A percentile compares a stretch with the other conserved stretches of the same genome.
These are phyloP conservation scores for Lentinus polychrous DNA, from an alignment of 1,284 basidiomycete genomes.

Conservation along the genomic window DNA sequence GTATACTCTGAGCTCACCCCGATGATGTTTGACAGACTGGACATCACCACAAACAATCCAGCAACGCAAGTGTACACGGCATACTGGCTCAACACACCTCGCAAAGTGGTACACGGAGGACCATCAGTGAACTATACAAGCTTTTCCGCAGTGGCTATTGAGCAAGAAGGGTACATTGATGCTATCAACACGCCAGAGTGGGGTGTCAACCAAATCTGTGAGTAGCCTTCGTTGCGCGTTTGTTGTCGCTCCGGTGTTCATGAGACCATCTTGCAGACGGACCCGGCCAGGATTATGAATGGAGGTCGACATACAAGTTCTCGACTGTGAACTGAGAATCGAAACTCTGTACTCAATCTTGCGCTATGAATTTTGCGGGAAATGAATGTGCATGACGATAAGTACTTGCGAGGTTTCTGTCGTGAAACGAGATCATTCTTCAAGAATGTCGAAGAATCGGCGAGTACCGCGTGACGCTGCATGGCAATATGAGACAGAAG, in stretches of 20 bases:
- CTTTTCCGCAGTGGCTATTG: conserved; percentile 46
- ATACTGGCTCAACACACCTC: conserved; percentile 36
- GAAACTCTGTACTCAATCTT: background rate
- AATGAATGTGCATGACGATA: too few relatives aligned
- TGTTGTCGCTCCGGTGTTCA: background rate
- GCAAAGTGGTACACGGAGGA: conserved; percentile 46
- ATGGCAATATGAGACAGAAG: too few relatives aligned
- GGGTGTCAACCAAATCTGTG: conserved; percentile 46
- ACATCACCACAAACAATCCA: conserved; percentile 45
- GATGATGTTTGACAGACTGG: conserved; percentile 28
- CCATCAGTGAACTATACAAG: conserved; percentile 35
- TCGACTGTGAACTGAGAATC: conserved; percentile 21
- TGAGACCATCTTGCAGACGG: conserved; percentile 25
- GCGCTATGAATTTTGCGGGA: too few relatives aligned
- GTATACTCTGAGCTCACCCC: background rate
- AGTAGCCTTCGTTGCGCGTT: conserved; percentile 17
- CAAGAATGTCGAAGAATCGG: too few relatives aligned
- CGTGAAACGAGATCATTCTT: too few relatives aligned
- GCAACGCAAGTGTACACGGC: conserved; percentile 43
- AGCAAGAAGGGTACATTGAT: conserved; percentile 49
- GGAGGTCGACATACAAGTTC: conserved; percentile 40
- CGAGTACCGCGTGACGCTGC: too few relatives aligned
- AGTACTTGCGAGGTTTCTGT: too few relatives aligned
- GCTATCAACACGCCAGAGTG: conserved; percentile 51
- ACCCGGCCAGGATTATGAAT: conserved; percentile 33